A percentile compares a stretch with the other conserved stretches of the same genome.
These are phyloP conservation scores for Linum lewisii DNA, from an alignment of 345 rosid genomes.

Conservation along the genomic window DNA sequence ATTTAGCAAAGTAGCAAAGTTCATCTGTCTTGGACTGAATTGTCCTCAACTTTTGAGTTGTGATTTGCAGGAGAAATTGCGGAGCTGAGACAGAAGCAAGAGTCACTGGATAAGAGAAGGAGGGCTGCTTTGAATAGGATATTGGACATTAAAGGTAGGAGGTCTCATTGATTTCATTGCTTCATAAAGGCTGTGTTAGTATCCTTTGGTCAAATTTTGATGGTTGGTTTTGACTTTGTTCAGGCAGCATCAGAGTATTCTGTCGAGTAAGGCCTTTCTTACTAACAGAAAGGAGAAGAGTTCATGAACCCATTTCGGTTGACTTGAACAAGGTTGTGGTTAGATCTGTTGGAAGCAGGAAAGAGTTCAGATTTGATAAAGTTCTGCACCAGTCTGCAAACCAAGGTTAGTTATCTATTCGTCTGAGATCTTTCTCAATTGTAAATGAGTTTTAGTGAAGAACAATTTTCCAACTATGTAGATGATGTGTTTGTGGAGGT, in stretches of 20 bases:
- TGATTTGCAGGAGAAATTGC: slow-evolving; percentile 46
- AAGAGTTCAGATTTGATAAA: slow-evolving; percentile 70
- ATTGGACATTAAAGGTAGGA: slow-evolving; percentile 67
- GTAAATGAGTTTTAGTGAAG: background rate
- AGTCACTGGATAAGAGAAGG: slow-evolving; percentile 51
- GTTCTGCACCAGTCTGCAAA: slow-evolving; percentile 49
- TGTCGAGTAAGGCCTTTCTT: slow-evolving; percentile 67
- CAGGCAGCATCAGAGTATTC: slow-evolving; percentile 82
- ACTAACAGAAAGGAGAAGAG: slow-evolving; percentile 32
- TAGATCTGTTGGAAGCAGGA: slow-evolving; percentile 41
- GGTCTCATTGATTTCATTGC: slow-evolving; percentile 2
- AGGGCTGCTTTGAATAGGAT: slow-evolving; percentile 54
- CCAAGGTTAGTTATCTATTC: slow-evolving; percentile 51
- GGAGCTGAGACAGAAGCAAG: slow-evolving; percentile 45
- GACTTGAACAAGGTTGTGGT: slow-evolving; percentile 39
- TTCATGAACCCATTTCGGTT: slow-evolving; percentile 37
- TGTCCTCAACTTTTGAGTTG: slow-evolving; percentile 10
- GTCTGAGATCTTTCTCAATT: no score
- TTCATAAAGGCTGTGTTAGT: background rate
- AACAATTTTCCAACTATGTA: slow-evolving; percentile 36
- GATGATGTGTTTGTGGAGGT: slow-evolving; percentile 75
- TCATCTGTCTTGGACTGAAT: background rate
- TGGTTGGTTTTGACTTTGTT: slow-evolving; percentile 16
- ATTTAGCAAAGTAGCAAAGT: no score
- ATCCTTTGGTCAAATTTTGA: background rate